Percentiles rank a stretch among this genome's conserved stretches.
Conservation (phyloP, 1,284 basidiomycete species). For the Puccinia triticina region DNA sequence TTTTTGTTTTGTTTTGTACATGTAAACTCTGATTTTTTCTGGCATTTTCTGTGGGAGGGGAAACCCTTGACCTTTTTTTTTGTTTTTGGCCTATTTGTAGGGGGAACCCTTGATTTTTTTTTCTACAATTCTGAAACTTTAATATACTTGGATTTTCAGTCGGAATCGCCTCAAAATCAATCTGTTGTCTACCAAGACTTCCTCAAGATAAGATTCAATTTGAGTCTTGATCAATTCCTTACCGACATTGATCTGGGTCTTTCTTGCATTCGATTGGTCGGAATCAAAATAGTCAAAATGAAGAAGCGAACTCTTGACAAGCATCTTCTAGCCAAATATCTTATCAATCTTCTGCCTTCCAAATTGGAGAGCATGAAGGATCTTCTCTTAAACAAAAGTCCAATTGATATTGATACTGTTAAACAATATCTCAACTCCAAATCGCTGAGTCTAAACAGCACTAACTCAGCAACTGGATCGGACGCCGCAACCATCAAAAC, state of each 20-base stretch:
- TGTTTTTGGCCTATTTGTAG: no score
- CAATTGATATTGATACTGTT: no score
- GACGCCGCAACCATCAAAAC: no score
- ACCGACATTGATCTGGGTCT: neutral
- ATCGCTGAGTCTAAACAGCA: neutral
- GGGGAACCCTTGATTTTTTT: no score
- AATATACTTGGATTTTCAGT: no score
- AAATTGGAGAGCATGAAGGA: neutral
- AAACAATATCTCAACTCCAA: neutral
- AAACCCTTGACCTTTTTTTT: no score
- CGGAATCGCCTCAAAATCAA: neutral
- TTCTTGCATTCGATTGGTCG: neutral
- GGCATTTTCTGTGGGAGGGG: no score
- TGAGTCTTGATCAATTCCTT: neutral
- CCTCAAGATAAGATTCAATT: neutral
- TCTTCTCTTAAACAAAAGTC: no score
- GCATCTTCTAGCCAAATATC: neutral
- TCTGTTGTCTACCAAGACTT: neutral
- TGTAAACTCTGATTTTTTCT: no score
- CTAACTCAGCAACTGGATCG: no score
- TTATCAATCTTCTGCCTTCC: neutral
- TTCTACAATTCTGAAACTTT: no score
- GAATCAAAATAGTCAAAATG: neutral
- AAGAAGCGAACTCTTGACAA: neutral
- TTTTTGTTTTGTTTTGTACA: no score